Evolutionary conservation across 495 filamentous ascomycete species (phyloP).

Genomic region (Hyaloscypha hepaticicola): DNA sequence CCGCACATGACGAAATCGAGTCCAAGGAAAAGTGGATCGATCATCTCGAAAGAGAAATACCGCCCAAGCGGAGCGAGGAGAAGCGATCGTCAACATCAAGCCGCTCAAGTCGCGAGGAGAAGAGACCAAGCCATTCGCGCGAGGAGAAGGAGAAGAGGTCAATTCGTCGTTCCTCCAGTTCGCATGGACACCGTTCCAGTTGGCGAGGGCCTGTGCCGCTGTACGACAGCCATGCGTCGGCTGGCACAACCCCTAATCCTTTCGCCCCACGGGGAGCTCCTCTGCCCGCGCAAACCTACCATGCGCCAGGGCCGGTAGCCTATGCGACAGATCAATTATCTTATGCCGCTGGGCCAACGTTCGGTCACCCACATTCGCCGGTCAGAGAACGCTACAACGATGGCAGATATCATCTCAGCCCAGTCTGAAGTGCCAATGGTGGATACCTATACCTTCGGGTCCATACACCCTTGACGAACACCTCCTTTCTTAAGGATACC

Average conservation of each 20-base stretch:
- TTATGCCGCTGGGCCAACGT: constrained; percentile 14
- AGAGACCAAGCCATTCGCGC: neutral
- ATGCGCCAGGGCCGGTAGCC: neutral
- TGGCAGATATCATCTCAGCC: constrained; percentile 20
- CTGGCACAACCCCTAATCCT: constrained; percentile 1
- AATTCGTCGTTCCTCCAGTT: neutral
- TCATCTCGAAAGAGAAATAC: neutral
- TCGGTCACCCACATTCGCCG: neutral
- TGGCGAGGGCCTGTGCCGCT: constrained; percentile 3
- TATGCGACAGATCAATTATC: constrained; percentile 6
- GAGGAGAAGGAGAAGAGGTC: neutral
- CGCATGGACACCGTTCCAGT: neutral
- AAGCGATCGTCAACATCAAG: neutral
- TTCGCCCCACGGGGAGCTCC: neutral
- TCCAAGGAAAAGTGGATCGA: constrained; percentile 5
- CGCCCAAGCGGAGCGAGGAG: neutral
- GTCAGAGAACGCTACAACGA: neutral
- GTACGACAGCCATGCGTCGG: neutral
- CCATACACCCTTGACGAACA: neutral
- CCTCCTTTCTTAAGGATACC: neutral
- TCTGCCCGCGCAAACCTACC: neutral
- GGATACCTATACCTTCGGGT: too few species aligned
- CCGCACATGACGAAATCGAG: constrained; percentile 26
- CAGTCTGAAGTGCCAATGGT: constrained; percentile 5
- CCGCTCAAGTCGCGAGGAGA: neutral